Evolutionary conservation across 2,329 filamentous ascomycete genomes (phyloP), one percentile per base, ranked within the genome.

Genomic region (Microcyclospora tardicrescens): DNA sequence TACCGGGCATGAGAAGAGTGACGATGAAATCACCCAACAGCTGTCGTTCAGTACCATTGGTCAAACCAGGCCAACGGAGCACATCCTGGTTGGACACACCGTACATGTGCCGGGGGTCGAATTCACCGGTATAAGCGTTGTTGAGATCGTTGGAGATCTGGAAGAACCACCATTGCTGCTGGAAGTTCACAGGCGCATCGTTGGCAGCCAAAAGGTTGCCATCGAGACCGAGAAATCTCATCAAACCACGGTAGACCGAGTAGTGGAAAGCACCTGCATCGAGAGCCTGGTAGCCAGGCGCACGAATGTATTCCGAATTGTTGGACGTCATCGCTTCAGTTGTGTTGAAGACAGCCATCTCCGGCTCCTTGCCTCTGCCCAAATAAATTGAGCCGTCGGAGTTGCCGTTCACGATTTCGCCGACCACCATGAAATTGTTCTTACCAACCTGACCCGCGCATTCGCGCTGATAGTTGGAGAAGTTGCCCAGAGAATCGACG

Each of bases 81-180:
- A 79, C 73, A 51, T 80, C 76, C 57, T 80, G 76, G 49, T 79
- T 79, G 6, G 74, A 76, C 2, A 70, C 68, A 35, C 75, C 76
- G 49, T 71, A 79, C 66, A 79, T 69, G 51, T 79, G 75, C 2
- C 76, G 67, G 3, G 76, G 76, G 47, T 80, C 76, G 43, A 77
- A 75, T 38, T 69, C 56, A 27, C 73, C 74, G 2, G 71, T 77
- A 50, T 75, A 72, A 2, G 71, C 64, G 46, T 78, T 79, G 44
- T 72, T 58, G 46, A 78, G 58, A 48, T 79, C 75, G 45, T 79
- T 77, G 2, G 71, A 73, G 38, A 65, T 53, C 6, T 77, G 52
- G 56, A 78, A 72, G 16, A 66, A 57, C 40, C 73, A 65, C 74
- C 75, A 79, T 28, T 69, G 52, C 11, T 64, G 56, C 6, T 64